A percentile compares a stretch with the other conserved stretches of the same genome.
These are phyloP conservation scores for Arctium minus DNA, from an alignment of 129 eudicot genomes.

Conservation along the genomic window DNA sequence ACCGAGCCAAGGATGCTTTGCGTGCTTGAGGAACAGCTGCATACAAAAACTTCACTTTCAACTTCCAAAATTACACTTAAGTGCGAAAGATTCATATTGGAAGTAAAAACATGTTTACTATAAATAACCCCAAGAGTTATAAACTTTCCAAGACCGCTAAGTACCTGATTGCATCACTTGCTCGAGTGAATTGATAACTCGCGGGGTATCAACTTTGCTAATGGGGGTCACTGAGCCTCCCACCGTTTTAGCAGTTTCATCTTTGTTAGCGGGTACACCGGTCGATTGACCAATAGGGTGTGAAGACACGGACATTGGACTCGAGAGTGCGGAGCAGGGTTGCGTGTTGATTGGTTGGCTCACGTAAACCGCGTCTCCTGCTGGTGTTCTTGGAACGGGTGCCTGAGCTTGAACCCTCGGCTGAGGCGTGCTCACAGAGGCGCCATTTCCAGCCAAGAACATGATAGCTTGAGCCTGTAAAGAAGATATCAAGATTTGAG, in stretches of 20 bases:
- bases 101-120: background rate
- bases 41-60: constrained; percentile 9
- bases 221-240: constrained; percentile 23
- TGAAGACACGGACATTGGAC: constrained; percentile 41
- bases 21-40: constrained; percentile 79
- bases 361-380: constrained; percentile 30
- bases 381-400: constrained; percentile 24
- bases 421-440: constrained; percentile 20
- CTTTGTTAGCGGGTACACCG: constrained; percentile 24
- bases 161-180: constrained; percentile 38
- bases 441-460: constrained; percentile 68
- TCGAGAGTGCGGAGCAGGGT: constrained; percentile 29
- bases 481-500: background rate
- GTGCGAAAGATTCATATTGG: background rate
- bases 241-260: constrained; percentile 21
- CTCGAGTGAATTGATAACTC: constrained; percentile 32
- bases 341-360: constrained; percentile 34
- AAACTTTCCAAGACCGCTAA: background rate
- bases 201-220: constrained; percentile 34
- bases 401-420: constrained; percentile 23
- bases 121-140: background rate
- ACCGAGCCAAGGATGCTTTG: constrained; percentile 70
- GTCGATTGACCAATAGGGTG: constrained; percentile 27
- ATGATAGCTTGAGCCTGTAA: constrained; percentile 72
- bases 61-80: constrained; percentile 2